These are phyloP conservation scores for Paxillus involutus DNA, from an alignment of 768 basidiomycete genomes.

Conservation along the genomic window DNA sequence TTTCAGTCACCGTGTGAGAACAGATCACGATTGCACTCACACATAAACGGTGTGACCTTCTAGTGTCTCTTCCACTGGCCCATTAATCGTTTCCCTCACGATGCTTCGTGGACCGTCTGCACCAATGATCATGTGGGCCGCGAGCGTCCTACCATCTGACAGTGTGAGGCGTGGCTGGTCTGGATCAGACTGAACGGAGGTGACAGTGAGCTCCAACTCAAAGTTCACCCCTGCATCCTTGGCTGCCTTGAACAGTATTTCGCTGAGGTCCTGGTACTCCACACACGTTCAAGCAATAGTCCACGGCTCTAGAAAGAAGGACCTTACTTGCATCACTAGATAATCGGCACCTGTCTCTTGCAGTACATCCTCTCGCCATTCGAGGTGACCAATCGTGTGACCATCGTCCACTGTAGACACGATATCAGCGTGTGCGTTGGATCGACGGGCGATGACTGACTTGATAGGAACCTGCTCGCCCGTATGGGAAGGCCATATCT, in stretches of 20 bases:
- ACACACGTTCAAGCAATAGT: conserved; percentile 1
- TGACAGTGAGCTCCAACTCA: conserved; percentile 42
- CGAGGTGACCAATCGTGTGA: conserved; percentile 43
- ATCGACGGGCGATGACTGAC: conserved; percentile 9
- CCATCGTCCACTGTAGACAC: conserved; percentile 41
- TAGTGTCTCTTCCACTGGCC: conserved; percentile 28
- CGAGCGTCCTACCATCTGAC: conserved; percentile 44
- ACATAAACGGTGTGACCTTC: conserved; percentile 44
- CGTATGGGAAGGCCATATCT: conserved; percentile 32
- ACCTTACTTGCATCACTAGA: conserved; percentile 47
- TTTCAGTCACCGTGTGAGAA: conserved; percentile 5
- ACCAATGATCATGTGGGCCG: conserved; percentile 57
- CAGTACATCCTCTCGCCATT: conserved; percentile 50
- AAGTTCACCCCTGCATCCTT: conserved; percentile 50
- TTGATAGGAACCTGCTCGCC: conserved; percentile 22
- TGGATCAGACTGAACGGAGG: conserved; percentile 31
- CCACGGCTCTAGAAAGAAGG: background rate
- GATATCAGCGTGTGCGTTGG: background rate
- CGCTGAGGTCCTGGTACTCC: conserved; percentile 56
- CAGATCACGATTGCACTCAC: conserved; percentile 29
- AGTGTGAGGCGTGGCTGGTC: conserved; percentile 31
- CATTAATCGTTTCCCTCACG: conserved; percentile 35
- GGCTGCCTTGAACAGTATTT: conserved; percentile 49
- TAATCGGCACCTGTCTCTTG: conserved; percentile 55
- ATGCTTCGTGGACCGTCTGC: conserved; percentile 60